Evolutionary conservation across 371 early-diverging fungal species (phyloP).

Genomic region (Mucor indicus): DNA sequence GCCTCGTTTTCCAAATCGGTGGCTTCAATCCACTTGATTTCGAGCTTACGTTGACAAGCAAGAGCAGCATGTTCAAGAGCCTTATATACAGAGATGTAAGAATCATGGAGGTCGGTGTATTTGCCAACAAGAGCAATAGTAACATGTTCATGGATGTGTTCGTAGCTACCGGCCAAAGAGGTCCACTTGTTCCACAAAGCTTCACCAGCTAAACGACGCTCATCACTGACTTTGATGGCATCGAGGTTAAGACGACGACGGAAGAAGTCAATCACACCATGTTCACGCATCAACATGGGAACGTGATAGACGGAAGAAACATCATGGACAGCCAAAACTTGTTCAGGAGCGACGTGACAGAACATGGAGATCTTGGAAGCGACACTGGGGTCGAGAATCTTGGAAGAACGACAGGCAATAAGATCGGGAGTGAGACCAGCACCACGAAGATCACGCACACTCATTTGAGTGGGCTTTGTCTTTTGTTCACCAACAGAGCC

Average conservation of each 20-base stretch:
- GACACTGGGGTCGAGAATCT: slow-evolving; percentile 78
- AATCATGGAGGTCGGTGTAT: slow-evolving; percentile 93
- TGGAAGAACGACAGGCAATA: slow-evolving; percentile 93
- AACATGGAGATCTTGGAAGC: slow-evolving; percentile 96
- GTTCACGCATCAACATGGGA: slow-evolving; percentile 85
- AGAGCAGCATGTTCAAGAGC: slow-evolving; percentile 93
- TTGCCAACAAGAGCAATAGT: slow-evolving; percentile 97
- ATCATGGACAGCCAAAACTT: slow-evolving; percentile 92
- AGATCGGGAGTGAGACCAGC: slow-evolving; percentile 97
- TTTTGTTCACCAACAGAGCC: slow-evolving; percentile 98
- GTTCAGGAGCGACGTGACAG: slow-evolving; percentile 93
- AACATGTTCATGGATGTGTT: slow-evolving; percentile 81
- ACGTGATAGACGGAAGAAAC: slow-evolving; percentile 96
- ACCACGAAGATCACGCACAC: slow-evolving; percentile 93
- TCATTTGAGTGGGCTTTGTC: slow-evolving; percentile 98
- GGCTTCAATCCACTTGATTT: slow-evolving; percentile 95
- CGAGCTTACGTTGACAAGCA: slow-evolving; percentile 77
- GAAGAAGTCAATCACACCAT: slow-evolving; percentile 83
- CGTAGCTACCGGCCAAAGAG: slow-evolving; percentile 74
- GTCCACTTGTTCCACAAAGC: slow-evolving; percentile 82
- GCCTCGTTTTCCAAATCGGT: slow-evolving; percentile 80
- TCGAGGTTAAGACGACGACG: slow-evolving; percentile 78
- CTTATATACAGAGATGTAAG: slow-evolving; percentile 97
- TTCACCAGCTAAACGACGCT: slow-evolving; percentile 56
- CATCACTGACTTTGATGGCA: slow-evolving; percentile 49